Conservation (phyloP, 2,329 filamentous ascomycete species). For the Trichoderma lentiforme region DNA sequence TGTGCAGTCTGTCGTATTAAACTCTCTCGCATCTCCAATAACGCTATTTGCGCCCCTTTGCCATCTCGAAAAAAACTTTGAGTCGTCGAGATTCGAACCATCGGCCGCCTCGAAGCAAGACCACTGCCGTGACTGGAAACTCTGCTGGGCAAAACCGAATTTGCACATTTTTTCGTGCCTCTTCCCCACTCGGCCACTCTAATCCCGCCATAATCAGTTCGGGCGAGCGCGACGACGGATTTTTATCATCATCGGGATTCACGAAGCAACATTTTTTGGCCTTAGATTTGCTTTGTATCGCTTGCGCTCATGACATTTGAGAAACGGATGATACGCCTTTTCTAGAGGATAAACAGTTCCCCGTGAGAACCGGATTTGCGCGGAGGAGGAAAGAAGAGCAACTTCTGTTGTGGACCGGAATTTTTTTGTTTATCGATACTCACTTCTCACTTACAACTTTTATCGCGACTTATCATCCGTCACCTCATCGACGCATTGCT, state of each 20-base stretch:
- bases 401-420: not conserved
- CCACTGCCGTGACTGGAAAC: not conserved
- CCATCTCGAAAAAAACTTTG: not conserved
- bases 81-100: constrained; percentile 16
- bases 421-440: constrained; percentile 1
- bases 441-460: constrained; percentile 16
- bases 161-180: not conserved
- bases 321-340: not conserved
- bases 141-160: not conserved
- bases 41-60: not conserved
- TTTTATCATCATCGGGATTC: not conserved
- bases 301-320: not conserved
- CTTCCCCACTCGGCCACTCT: constrained; percentile 19
- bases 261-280: not conserved
- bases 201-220: not conserved
- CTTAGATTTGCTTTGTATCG: not conserved
- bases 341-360: not conserved
- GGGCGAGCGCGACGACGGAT: not conserved
- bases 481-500: not conserved
- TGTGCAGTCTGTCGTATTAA: not conserved
- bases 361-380: not conserved
- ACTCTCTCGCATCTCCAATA: not conserved
- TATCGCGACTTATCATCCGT: not conserved
- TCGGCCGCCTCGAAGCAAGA: not conserved
- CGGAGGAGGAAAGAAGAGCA: not conserved